Evolutionary conservation across 257 asterid species (phyloP).

Genomic region (Fraxinus anomala): DNA sequence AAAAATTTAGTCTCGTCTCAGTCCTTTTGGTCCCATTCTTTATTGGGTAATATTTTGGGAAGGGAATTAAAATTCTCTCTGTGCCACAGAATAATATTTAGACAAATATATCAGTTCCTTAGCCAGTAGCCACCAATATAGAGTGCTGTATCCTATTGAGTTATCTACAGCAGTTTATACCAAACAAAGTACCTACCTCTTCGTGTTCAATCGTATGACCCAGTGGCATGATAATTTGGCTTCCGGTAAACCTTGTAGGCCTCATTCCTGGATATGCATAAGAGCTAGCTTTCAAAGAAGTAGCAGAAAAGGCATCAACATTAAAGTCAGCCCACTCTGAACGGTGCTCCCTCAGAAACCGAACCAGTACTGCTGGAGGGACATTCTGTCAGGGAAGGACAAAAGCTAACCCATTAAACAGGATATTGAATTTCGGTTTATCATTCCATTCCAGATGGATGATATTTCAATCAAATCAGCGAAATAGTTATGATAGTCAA

Average conservation of each 20-base stretch:
- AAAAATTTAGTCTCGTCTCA: not conserved
- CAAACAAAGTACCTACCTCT: slow-evolving; percentile 55
- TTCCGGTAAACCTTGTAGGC: slow-evolving; percentile 93
- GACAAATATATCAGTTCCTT: not conserved
- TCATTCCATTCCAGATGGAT: not conserved
- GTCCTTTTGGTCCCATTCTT: not conserved
- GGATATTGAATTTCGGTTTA: not conserved
- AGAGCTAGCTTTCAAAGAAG: slow-evolving; percentile 70
- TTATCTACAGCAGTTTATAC: not conserved
- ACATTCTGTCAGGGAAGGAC: slow-evolving; percentile 60
- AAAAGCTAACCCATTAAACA: slow-evolving; percentile 2
- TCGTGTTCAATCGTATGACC: slow-evolving; percentile 96
- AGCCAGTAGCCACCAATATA: not conserved
- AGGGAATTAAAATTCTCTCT: not conserved
- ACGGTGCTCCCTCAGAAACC: slow-evolving; percentile 93
- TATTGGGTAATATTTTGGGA: not conserved
- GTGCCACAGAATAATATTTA: not conserved
- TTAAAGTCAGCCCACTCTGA: slow-evolving; percentile 99
- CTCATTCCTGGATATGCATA: slow-evolving; percentile 82
- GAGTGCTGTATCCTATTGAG: not conserved
- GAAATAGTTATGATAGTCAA: not conserved
- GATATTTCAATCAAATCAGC: not conserved
- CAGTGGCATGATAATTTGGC: slow-evolving; percentile 91
- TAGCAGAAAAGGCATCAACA: slow-evolving; percentile 86
- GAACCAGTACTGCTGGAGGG: slow-evolving; percentile 86